Evolutionary conservation across 805 yeast genomes (phyloP).

Genomic region (Kodamaea nitidulidarum): DNA sequence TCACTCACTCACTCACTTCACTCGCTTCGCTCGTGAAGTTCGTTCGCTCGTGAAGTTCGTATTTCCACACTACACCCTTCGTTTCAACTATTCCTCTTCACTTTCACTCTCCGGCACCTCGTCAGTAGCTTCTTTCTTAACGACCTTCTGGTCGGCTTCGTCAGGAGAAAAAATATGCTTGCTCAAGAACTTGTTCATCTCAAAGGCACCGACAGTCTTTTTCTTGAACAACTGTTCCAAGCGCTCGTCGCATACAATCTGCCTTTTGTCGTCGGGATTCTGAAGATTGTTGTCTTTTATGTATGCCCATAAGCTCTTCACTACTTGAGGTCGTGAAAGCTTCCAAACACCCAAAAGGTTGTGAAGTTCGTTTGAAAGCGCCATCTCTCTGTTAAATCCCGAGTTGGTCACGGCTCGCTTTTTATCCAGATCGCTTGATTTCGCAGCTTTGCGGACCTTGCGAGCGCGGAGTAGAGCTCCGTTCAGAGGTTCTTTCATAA

Average conservation of each 20-base stretch:
- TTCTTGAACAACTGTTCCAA: constrained; percentile 57
- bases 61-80: too few relatives aligned
- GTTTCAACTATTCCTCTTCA: constrained; percentile 4
- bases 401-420: constrained; percentile 24
- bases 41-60: too few relatives aligned
- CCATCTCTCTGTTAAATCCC: constrained; percentile 41
- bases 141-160: constrained; percentile 15
- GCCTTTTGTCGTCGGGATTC: constrained; percentile 61
- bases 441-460: constrained; percentile 13
- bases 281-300: constrained; percentile 61
- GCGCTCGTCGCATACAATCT: constrained; percentile 59
- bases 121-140: constrained; percentile 4
- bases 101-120: constrained; percentile 9
- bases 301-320: constrained; percentile 66
- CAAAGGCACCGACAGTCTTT: constrained; percentile 50
- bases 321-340: constrained; percentile 66
- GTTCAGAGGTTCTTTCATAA: constrained; percentile 34
- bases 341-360: constrained; percentile 40
- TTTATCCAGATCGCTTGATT: constrained; percentile 10
- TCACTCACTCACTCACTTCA: too few relatives aligned
- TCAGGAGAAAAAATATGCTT: constrained; percentile 45
- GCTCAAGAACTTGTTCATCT: constrained; percentile 52
- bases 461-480: constrained; percentile 21
- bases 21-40: too few relatives aligned
- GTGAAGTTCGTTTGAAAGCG: constrained; percentile 49